Percentiles rank a stretch among this genome's conserved stretches.
Evolutionary conservation across 768 basidiomycete genomes (phyloP).

Genomic region (Lactarius quietus): DNA sequence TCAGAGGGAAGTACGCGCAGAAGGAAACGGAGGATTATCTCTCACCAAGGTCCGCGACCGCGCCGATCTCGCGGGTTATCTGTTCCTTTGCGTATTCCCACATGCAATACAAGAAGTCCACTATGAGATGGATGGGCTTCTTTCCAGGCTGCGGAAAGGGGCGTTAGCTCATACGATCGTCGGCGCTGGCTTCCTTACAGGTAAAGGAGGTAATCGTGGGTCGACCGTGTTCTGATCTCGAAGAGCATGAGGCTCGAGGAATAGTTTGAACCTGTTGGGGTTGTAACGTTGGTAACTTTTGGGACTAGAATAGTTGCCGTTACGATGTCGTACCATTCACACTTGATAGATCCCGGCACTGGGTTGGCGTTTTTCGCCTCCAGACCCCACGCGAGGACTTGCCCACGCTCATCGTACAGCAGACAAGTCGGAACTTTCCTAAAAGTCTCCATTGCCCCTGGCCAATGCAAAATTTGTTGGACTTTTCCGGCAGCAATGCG

Average conservation of each 20-base stretch:
- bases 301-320: neutral
- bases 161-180: slow-evolving; percentile 13
- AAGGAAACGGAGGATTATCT: slow-evolving; percentile 4
- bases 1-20: slow-evolving; percentile 6
- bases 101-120: slow-evolving; percentile 77
- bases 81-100: slow-evolving; percentile 87
- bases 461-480: slow-evolving; percentile 86
- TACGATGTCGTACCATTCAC: slow-evolving; percentile 45
- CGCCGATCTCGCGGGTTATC: slow-evolving; percentile 84
- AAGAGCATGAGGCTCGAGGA: slow-evolving; percentile 76
- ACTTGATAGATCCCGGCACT: slow-evolving; percentile 57
- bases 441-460: slow-evolving; percentile 81
- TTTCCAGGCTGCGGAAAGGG: slow-evolving; percentile 59
- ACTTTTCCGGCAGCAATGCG: slow-evolving; percentile 75
- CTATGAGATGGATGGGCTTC: slow-evolving; percentile 69
- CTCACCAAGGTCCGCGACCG: slow-evolving; percentile 80
- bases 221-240: slow-evolving; percentile 69
- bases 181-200: slow-evolving; percentile 47
- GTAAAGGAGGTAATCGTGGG: slow-evolving; percentile 73
- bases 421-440: slow-evolving; percentile 82
- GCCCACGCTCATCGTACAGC: slow-evolving; percentile 69
- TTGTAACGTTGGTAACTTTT: neutral
- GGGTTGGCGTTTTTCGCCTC: slow-evolving; percentile 78
- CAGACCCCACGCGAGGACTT: slow-evolving; percentile 79
- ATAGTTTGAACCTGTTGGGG: slow-evolving; percentile 69